Conservation (phyloP, 805 yeast genomes). For the Kodamaea hsintzibuensis region DNA sequence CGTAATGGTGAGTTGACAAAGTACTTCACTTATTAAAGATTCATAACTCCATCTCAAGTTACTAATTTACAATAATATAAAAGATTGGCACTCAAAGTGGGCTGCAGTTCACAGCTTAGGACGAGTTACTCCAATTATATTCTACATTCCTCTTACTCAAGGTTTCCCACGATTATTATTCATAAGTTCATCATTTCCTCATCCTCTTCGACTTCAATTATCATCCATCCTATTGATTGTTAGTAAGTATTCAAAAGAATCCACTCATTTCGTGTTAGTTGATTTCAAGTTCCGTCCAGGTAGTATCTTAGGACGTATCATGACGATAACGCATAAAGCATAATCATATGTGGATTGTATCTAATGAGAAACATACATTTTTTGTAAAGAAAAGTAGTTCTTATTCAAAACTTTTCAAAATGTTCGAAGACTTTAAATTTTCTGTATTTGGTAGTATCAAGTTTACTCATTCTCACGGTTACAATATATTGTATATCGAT, state of each 20-base stretch:
- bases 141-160: too few relatives aligned
- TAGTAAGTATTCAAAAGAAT: constrained; percentile 6
- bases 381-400: not conserved
- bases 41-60: too few relatives aligned
- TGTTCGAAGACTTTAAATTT: not conserved
- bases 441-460: not conserved
- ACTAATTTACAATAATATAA: too few relatives aligned
- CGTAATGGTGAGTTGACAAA: too few relatives aligned
- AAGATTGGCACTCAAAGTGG: too few relatives aligned
- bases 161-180: too few relatives aligned
- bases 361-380: constrained; percentile 3
- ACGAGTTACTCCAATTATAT: too few relatives aligned
- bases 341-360: constrained; percentile 24
- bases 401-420: not conserved
- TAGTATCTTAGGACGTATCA: constrained; percentile 39
- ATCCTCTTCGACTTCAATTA: not conserved
- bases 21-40: too few relatives aligned
- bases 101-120: too few relatives aligned
- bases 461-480: not conserved
- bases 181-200: too few relatives aligned
- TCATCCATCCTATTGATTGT: not conserved
- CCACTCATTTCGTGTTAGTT: constrained; percentile 46
- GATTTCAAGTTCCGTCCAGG: constrained; percentile 43
- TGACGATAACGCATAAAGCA: constrained; percentile 49
- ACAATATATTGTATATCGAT: too few relatives aligned